Evolutionary conservation across 140 eudicot genomes (phyloP), one percentile per base, ranked within the genome.

Genomic region (Flaveria floridana): DNA sequence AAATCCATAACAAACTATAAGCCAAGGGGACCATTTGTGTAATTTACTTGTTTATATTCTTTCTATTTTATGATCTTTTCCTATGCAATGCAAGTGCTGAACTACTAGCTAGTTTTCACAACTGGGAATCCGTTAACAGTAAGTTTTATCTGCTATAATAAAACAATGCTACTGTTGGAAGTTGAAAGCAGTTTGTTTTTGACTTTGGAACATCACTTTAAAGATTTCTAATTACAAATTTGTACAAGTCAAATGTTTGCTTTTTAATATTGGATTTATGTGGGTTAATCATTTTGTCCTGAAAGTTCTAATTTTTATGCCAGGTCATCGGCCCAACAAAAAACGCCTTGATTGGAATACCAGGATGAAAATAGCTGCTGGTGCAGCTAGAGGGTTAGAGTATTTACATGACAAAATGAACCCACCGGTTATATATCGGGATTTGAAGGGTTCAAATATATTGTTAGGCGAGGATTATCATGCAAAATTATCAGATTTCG

Each of bases 281-380:
- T 14, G 65, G 72, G 63, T 71, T 12, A 16, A 30, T 59, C 51
- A 19, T 19, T 62, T 59, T 37, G 34, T 19, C 2, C 30, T 59
- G 6, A 62, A 39, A 34, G 41, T 71, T 61, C 78, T 13, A 6
- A n/a, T 77, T 55, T 68, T 21, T 77, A 61, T 71, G 64, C 28
- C 68, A 92, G 97, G 71, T 66, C 81, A 28, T 34, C 74, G 86
- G 7, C 71, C 78, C 56, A 69, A 73, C 70, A 76, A 77, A 51
- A 82, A 77, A 72, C 84, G 70, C 14, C 89, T 93, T 1, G 93
- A 88, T 75, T 93, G 98, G 98, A 88, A 85, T 69, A 85, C 86
- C 18, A 82, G 98, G 85, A 92, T 92, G 96, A 89, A 87, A 74
- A 87, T 92, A 20, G 98, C 97, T 26, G 95, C 97, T 30, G 98